A percentile compares a stretch with the other conserved stretches of the same genome.
Evolutionary conservation across 2,329 filamentous ascomycete genomes (phyloP).

Genomic region (Hymenoscyphus salicellus): DNA sequence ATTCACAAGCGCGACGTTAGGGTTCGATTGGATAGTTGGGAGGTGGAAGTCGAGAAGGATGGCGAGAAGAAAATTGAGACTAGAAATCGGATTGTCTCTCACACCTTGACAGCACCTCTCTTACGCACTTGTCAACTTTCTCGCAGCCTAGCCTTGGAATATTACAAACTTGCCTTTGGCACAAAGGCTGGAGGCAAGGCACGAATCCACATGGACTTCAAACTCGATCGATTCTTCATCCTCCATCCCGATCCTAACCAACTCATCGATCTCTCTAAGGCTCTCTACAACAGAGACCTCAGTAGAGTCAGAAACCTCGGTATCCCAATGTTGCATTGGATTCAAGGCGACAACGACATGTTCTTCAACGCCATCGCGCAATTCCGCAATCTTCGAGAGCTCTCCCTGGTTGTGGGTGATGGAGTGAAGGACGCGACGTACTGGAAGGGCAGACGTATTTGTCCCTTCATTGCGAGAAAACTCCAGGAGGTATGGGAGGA

Average conservation of each 20-base stretch:
- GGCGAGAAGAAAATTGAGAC: neutral
- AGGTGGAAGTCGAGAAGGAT: neutral
- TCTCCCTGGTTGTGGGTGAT: constrained; percentile 1
- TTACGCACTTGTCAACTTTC: neutral
- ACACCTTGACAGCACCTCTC: neutral
- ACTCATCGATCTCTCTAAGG: constrained; percentile 1
- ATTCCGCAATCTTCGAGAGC: neutral
- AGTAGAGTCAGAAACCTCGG: constrained; percentile 3
- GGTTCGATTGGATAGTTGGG: neutral
- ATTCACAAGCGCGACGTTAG: neutral
- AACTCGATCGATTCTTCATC: constrained; percentile 19
- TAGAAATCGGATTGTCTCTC: neutral
- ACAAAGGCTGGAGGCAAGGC: neutral
- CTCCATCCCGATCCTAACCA: constrained; percentile 4
- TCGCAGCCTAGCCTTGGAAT: constrained; percentile 3
- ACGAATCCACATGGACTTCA: constrained; percentile 16
- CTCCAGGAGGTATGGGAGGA: neutral
- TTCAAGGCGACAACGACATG: neutral
- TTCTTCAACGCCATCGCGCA: neutral
- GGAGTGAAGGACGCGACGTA: constrained; percentile 2
- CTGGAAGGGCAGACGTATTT: neutral
- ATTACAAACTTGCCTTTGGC: neutral
- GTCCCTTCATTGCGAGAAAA: neutral
- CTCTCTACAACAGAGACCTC: constrained; percentile 4
- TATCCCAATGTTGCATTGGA: constrained; percentile 5